Base-by-base conservation (phyloP, 345 rosid genomes). In the Viola odorata region DNA sequence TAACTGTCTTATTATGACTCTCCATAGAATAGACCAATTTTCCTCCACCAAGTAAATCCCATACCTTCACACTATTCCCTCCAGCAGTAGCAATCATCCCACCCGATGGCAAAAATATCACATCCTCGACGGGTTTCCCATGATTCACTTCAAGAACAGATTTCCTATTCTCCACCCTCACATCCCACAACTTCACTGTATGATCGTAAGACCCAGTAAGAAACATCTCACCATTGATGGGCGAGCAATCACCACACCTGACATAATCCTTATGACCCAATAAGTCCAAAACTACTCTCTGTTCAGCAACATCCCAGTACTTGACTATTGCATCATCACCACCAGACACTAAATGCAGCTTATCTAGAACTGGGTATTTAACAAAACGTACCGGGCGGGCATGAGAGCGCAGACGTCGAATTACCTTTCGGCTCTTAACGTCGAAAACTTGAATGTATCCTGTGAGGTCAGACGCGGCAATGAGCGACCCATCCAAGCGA, bases 181-280 rank as follows among this genome's bases (percentile, higher is more conserved):
- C 83, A 69, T 94, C 99, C 97, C 99, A 94, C 42, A 94, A 74
- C 75, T 86, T 94, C 49, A 90, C 90, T 0, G 87, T 83, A 40
- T 94, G 99, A 68, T 94, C 99, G 50, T 94, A 94, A 41, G 99
- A 90, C 14, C 99, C 99, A 0, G 97, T 87, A 7, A 82, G 71
- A 41, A 94, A 94, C 75, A 84, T 70, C 52, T 86, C 88, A 0
- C 66, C 73, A 58, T 71, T 75, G 12, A 80, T 78, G 5, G 97
- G 99, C 12, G 96, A 87, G 73, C 84, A 87, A 65, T 87, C 99
- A 12, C 97, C 91, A 47, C 96, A 87, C 17, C 97, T 78, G 5
- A 90, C 97, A 52, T 94, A 94, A 67, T 94, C 99, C 72, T 81
- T 90, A 57, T 94, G 99, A 15, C 97, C 97, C 16, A 70, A 0